These are phyloP conservation scores for Trametes cingulata DNA, from an alignment of 768 basidiomycete genomes.

Conservation along the genomic window DNA sequence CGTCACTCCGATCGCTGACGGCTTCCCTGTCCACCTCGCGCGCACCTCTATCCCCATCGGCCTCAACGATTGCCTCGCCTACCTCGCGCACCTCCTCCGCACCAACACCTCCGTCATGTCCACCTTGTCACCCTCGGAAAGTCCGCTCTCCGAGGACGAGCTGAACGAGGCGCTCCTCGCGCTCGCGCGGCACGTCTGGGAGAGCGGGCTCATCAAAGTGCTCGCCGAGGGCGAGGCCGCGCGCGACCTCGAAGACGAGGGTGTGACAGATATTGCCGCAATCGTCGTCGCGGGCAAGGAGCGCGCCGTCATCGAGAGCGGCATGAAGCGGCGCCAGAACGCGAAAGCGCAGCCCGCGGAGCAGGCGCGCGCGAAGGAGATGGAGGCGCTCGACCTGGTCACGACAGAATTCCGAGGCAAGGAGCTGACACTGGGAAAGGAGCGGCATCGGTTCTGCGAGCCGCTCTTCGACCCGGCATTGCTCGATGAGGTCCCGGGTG, in stretches of 20 bases:
- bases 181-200: slow-evolving; percentile 64
- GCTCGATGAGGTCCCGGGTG: slow-evolving; percentile 36
- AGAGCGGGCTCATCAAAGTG: slow-evolving; percentile 67
- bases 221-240: slow-evolving; percentile 67
- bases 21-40: slow-evolving; percentile 56
- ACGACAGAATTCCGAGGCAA: slow-evolving; percentile 71
- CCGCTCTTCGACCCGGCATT: slow-evolving; percentile 79
- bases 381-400: slow-evolving; percentile 82
- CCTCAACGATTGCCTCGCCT: slow-evolving; percentile 67
- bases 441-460: slow-evolving; percentile 89
- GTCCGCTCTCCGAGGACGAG: slow-evolving; percentile 45
- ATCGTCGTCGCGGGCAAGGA: slow-evolving; percentile 90
- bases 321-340: slow-evolving; percentile 74
- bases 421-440: slow-evolving; percentile 78
- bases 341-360: slow-evolving; percentile 77
- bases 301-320: slow-evolving; percentile 83
- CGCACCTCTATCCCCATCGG: slow-evolving; percentile 65
- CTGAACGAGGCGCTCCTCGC: slow-evolving; percentile 56
- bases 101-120: slow-evolving; percentile 65
- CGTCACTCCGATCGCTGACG: slow-evolving; percentile 77
- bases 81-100: slow-evolving; percentile 73
- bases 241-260: slow-evolving; percentile 48
- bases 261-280: slow-evolving; percentile 87
- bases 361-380: slow-evolving; percentile 77
- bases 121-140: slow-evolving; percentile 55